Conservation (phyloP, 164 flowering plant genomes). For the Malania oleifera region DNA sequence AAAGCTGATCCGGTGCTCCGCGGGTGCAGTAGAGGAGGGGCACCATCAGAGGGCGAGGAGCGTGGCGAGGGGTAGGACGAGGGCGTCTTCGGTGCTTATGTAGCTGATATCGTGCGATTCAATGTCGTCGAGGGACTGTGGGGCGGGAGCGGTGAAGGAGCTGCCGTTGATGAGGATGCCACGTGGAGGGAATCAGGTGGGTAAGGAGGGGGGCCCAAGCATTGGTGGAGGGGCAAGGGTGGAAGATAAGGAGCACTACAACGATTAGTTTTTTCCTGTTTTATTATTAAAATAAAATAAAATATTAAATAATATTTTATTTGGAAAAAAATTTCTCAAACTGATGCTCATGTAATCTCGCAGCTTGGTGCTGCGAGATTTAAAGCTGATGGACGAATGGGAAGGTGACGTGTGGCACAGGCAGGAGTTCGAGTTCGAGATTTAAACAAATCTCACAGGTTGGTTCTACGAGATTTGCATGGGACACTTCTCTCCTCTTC, state of each 20-base stretch:
- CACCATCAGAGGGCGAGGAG: conserved; percentile 33
- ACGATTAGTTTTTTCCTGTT: no score
- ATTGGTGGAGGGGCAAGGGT: conserved; percentile 23
- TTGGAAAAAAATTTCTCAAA: no score
- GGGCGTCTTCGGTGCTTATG: conserved; percentile 72
- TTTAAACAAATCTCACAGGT: no score
- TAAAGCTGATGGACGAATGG: no score
- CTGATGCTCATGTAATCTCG: no score
- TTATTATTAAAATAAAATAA: no score
- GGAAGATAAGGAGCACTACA: conserved; percentile 87
- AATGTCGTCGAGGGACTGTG: conserved; percentile 62
- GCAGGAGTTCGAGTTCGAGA: no score
- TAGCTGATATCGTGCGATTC: conserved; percentile 89
- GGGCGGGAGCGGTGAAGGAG: conserved; percentile 40
- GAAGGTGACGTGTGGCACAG: no score
- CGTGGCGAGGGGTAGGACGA: conserved; percentile 38
- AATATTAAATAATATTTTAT: no score
- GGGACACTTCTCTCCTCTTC: no score
- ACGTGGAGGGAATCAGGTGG: conserved; percentile 31
- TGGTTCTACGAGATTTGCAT: no score
- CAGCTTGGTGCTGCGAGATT: no score
- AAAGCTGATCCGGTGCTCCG: conserved; percentile 23
- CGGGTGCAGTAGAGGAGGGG: conserved; percentile 14
- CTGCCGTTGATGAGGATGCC: conserved; percentile 53
- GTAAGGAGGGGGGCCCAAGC: conserved; percentile 14